A percentile compares a stretch with the other conserved stretches of the same genome.
Conservation (phyloP, 2,329 filamentous ascomycete species). For the Botrytis paeoniae region DNA sequence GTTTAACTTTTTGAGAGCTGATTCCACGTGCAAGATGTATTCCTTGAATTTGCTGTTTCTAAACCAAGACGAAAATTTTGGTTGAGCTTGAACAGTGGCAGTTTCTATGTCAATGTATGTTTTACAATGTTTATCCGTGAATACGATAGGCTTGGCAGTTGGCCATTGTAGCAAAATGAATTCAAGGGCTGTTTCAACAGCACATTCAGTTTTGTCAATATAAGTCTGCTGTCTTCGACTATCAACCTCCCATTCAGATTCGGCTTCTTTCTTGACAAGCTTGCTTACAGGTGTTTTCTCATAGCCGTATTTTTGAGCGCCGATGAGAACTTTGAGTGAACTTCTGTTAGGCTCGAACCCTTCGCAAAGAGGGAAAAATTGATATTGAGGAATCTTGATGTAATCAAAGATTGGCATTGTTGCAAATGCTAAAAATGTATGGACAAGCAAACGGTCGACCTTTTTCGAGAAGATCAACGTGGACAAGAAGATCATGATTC, state of each 20-base stretch:
- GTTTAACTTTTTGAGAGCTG: background rate
- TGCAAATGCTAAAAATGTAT: conserved; percentile 37
- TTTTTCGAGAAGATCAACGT: conserved; percentile 32
- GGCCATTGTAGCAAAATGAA: conserved; percentile 18
- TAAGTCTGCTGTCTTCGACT: conserved; percentile 1
- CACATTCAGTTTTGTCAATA: background rate
- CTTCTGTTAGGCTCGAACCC: conserved; percentile 17
- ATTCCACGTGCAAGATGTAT: background rate
- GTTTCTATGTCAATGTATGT: conserved; percentile 13
- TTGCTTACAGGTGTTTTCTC: conserved; percentile 19
- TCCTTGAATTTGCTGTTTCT: conserved; percentile 20
- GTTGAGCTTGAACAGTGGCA: background rate
- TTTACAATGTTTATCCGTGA: background rate
- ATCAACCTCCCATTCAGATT: background rate
- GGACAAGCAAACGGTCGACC: conserved; percentile 30
- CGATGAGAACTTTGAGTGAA: conserved; percentile 2
- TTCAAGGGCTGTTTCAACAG: conserved; percentile 1
- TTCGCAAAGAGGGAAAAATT: conserved; percentile 17
- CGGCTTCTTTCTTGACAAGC: background rate
- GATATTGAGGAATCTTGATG: background rate
- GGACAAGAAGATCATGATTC: conserved; percentile 35
- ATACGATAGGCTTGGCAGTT: background rate
- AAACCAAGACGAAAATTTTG: conserved; percentile 20
- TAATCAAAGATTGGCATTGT: conserved; percentile 27
- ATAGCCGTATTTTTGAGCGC: conserved; percentile 8